phyloP scores from a whole-genome alignment of 2,329 filamentous ascomycete genomes.

The Zymoseptoria pseudotritici region DNA sequence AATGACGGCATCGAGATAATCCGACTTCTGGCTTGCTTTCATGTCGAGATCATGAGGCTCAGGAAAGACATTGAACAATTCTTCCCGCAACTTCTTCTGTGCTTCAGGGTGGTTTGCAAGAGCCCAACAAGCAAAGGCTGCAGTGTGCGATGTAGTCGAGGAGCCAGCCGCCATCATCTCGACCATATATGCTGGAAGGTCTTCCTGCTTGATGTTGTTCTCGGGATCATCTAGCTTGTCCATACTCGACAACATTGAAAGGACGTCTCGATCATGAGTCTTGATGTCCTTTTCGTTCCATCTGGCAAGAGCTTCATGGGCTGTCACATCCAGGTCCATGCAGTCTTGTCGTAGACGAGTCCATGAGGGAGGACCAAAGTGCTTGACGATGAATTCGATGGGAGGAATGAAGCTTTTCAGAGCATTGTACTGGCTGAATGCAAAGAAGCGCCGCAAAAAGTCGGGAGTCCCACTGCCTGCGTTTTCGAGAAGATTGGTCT shows the following conservation, averaged over 20 bases:
- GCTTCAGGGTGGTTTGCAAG: constrained; percentile 7
- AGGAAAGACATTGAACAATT: constrained; percentile 5
- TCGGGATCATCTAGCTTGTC: constrained; percentile 2
- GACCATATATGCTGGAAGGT: constrained; percentile 16
- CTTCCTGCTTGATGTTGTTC: constrained; percentile 3
- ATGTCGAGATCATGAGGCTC: constrained; percentile 5
- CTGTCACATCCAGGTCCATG: constrained; percentile 11
- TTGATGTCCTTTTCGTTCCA: constrained; percentile 1
- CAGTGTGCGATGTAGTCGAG: constrained; percentile 14
- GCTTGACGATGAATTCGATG: not conserved
- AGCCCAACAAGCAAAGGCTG: constrained; percentile 7
- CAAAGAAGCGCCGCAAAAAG: constrained; percentile 12
- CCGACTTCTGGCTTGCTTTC: constrained; percentile 2
- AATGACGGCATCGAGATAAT: constrained; percentile 9
- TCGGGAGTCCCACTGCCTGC: constrained; percentile 1
- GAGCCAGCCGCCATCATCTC: constrained; percentile 15
- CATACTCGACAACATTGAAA: constrained; percentile 3
- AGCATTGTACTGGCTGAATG: constrained; percentile 14
- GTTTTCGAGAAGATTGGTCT: constrained; percentile 4
- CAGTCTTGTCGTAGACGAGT: constrained; percentile 7
- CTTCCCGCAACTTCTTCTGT: constrained; percentile 3
- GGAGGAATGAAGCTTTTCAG: constrained; percentile 12
- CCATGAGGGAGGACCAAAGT: not conserved
- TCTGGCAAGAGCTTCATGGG: constrained; percentile 6
- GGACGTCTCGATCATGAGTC: constrained; percentile 7